phyloP scores from a whole-genome alignment of 768 basidiomycete genomes.

The Boletus tylopilopsis region DNA sequence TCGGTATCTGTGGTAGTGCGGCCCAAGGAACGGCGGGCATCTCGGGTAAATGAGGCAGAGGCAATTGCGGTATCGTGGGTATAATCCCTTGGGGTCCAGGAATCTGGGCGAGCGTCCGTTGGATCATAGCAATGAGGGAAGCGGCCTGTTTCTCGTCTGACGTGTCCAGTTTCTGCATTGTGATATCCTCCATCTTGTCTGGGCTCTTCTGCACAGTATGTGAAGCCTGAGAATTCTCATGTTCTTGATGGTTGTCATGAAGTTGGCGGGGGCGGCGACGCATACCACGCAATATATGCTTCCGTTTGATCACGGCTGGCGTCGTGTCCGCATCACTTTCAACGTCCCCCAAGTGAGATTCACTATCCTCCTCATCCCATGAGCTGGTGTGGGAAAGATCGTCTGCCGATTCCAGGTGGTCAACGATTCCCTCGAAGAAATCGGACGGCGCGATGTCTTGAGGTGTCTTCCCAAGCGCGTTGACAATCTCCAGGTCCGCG shows the following conservation, averaged over 20 bases:
- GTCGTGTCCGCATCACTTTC: slow-evolving; percentile 61
- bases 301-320: slow-evolving; percentile 26
- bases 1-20: slow-evolving; percentile 61
- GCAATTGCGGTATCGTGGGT: slow-evolving; percentile 46
- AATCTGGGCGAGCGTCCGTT: slow-evolving; percentile 63
- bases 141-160: slow-evolving; percentile 39
- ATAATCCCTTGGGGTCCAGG: slow-evolving; percentile 58
- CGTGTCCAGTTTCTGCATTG: slow-evolving; percentile 15
- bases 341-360: slow-evolving; percentile 64
- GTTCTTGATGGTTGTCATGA: slow-evolving; percentile 18
- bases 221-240: background rate
- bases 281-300: slow-evolving; percentile 31
- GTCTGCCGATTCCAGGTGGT: slow-evolving; percentile 14
- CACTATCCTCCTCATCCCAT: slow-evolving; percentile 48
- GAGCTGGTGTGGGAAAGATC: slow-evolving; percentile 21
- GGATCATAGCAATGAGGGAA: slow-evolving; percentile 66
- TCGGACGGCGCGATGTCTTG: slow-evolving; percentile 50
- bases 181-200: slow-evolving; percentile 17
- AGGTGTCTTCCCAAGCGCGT: slow-evolving; percentile 66
- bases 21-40: slow-evolving; percentile 63
- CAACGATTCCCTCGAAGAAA: slow-evolving; percentile 40
- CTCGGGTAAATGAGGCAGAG: slow-evolving; percentile 58
- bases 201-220: slow-evolving; percentile 3
- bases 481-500: slow-evolving; percentile 75
- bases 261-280: slow-evolving; percentile 26